Percentiles rank a stretch among this genome's conserved stretches.
Evolutionary conservation across 371 early-diverging fungal species (phyloP).

Genomic region (Synchytrium microbalum): DNA sequence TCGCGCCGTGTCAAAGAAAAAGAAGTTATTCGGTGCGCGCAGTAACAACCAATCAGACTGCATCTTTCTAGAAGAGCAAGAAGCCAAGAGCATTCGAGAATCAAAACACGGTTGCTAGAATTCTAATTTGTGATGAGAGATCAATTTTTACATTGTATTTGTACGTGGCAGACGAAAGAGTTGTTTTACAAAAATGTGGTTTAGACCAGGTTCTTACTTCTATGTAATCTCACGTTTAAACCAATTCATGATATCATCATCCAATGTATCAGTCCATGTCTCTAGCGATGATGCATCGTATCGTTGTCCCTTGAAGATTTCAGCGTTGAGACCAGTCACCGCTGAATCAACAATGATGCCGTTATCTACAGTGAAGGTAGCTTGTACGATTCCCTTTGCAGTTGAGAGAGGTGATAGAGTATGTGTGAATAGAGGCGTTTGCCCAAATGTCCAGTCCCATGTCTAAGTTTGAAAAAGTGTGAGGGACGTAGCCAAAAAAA

Average conservation of each 20-base stretch:
- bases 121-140: too few species aligned
- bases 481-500: neutral
- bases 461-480: constrained; percentile 33
- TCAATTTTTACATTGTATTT: too few species aligned
- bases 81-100: too few species aligned
- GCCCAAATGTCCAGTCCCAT: constrained; percentile 89
- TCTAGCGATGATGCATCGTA: neutral
- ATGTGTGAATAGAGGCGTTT: constrained; percentile 86
- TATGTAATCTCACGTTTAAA: neutral
- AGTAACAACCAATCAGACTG: too few species aligned
- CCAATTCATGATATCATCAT: neutral
- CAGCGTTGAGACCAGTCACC: neutral
- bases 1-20: too few species aligned
- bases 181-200: too few species aligned
- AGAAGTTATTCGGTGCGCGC: too few species aligned
- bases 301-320: neutral
- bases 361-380: neutral
- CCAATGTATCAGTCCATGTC: neutral
- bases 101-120: too few species aligned
- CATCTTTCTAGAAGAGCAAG: too few species aligned
- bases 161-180: too few species aligned
- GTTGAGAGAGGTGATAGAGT: constrained; percentile 16
- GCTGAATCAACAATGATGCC: neutral
- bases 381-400: neutral
- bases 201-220: too few species aligned